Percentiles rank a stretch among this genome's conserved stretches.
These are phyloP conservation scores for Trichothecium sympodiale DNA, from an alignment of 2,329 filamentous ascomycete genomes.

Conservation along the genomic window DNA sequence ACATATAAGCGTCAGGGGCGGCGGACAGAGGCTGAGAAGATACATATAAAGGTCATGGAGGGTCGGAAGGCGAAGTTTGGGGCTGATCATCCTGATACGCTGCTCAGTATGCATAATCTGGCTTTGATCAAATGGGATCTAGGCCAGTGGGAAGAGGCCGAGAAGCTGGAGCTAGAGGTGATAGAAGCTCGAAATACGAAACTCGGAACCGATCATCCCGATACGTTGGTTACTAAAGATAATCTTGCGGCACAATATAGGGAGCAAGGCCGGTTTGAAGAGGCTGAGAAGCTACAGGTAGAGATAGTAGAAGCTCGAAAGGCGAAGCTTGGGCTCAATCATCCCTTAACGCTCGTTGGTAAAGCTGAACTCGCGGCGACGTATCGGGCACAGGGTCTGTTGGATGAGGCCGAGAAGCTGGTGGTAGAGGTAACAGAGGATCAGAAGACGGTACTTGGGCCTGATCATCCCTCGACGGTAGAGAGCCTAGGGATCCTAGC, in stretches of 20 bases:
- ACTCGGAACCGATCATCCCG: slow-evolving; percentile 6
- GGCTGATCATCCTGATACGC: slow-evolving; percentile 4
- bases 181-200: slow-evolving; percentile 6
- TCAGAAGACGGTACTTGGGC: no score
- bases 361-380: no score
- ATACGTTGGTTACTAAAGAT: background rate
- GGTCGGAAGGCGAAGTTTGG: no score
- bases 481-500: no score
- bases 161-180: slow-evolving; percentile 4
- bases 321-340: slow-evolving; percentile 6
- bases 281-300: slow-evolving; percentile 6
- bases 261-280: slow-evolving; percentile 4
- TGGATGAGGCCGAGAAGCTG: no score
- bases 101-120: background rate
- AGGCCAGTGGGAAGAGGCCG: slow-evolving; percentile 7
- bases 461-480: no score
- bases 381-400: no score
- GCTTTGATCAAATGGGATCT: background rate
- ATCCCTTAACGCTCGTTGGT: slow-evolving; percentile 38
- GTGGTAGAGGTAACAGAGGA: no score
- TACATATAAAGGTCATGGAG: no score
- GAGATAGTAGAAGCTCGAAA: slow-evolving; percentile 7
- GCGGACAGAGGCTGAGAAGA: no score
- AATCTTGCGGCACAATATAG: slow-evolving; percentile 4
- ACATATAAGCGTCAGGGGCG: no score